A percentile compares a stretch with the other conserved stretches of the same genome.
phyloP scores from a whole-genome alignment of 2,329 filamentous ascomycete species.

The Ilyonectria sp. region DNA sequence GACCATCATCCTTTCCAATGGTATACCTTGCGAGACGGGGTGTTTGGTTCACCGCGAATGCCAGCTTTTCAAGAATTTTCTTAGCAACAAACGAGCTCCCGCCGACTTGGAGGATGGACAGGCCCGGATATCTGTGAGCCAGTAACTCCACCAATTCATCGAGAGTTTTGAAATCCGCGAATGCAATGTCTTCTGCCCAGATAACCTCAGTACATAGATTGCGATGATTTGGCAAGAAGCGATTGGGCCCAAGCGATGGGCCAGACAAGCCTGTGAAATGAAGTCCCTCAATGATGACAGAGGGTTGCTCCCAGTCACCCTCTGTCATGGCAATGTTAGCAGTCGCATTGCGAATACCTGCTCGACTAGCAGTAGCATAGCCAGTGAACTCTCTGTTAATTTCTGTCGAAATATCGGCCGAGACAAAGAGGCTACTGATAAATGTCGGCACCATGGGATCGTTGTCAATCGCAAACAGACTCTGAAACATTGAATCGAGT shows the following conservation, averaged over 20 bases:
- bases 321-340: constrained; percentile 63
- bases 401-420: constrained; percentile 53
- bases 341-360: constrained; percentile 56
- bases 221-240: constrained; percentile 64
- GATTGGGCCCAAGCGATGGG: constrained; percentile 43
- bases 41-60: constrained; percentile 38
- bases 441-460: constrained; percentile 66
- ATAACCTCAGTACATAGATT: constrained; percentile 64
- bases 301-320: constrained; percentile 48
- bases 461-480: constrained; percentile 61
- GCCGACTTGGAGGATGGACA: constrained; percentile 59
- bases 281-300: constrained; percentile 63
- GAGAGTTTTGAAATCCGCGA: constrained; percentile 40
- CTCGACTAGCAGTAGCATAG: constrained; percentile 56
- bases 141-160: constrained; percentile 51
- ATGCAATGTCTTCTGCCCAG: constrained; percentile 60
- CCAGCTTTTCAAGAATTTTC: constrained; percentile 49
- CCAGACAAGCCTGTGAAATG: constrained; percentile 56
- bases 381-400: constrained; percentile 57
- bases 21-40: constrained; percentile 55
- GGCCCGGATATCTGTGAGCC: constrained; percentile 57
- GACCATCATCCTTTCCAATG: constrained; percentile 39
- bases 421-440: constrained; percentile 63
- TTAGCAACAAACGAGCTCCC: constrained; percentile 40
- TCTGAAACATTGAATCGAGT: constrained; percentile 70